Evolutionary conservation across 2,329 filamentous ascomycete genomes (phyloP).

Genomic region (Fusarium napiforme): DNA sequence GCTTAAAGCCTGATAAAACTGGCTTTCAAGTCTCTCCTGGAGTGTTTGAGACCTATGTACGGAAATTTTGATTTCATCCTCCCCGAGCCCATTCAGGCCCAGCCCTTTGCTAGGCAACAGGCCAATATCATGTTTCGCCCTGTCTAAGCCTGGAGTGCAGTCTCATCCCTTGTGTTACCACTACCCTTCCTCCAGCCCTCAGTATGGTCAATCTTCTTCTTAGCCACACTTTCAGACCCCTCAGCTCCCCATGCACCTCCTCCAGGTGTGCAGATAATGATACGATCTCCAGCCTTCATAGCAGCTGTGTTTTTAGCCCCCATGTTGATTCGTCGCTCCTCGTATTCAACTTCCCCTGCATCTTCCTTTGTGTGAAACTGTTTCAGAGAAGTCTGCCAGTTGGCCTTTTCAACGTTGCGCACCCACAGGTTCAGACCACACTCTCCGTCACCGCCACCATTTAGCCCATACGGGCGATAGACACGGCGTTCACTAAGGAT

Average conservation of each 20-base stretch:
- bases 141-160: constrained; percentile 65
- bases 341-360: constrained; percentile 56
- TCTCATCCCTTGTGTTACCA: constrained; percentile 66
- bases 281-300: constrained; percentile 80
- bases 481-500: constrained; percentile 84
- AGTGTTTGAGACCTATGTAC: not conserved
- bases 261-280: constrained; percentile 81
- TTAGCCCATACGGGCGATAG: constrained; percentile 76
- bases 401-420: constrained; percentile 71
- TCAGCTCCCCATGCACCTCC: constrained; percentile 79
- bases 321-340: constrained; percentile 74
- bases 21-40: not conserved
- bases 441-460: constrained; percentile 81
- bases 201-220: constrained; percentile 63
- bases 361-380: constrained; percentile 51
- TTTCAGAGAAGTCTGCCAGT: constrained; percentile 58
- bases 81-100: not conserved
- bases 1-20: not conserved
- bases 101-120: not conserved
- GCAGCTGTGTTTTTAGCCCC: constrained; percentile 83
- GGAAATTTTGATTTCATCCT: not conserved
- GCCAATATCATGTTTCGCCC: not conserved
- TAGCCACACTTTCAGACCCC: constrained; percentile 66
- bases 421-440: constrained; percentile 92
- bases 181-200: constrained; percentile 67